These are phyloP conservation scores for Amphicarpaea edgeworthii DNA, from an alignment of 306 rosid genomes.

Conservation along the genomic window DNA sequence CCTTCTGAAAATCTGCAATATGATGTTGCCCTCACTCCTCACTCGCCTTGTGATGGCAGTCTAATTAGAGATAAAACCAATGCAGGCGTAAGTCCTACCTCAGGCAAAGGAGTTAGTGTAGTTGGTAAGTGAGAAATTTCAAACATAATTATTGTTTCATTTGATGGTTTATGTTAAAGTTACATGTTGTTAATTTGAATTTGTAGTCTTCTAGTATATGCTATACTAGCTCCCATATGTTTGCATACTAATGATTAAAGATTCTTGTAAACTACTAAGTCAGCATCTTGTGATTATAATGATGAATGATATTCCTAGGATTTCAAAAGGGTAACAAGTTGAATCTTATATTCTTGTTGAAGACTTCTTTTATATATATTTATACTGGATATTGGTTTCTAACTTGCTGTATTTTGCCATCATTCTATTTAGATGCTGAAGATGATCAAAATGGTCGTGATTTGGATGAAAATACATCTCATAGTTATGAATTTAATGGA, in stretches of 20 bases:
- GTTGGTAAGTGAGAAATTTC: slow-evolving; percentile 48
- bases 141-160: background rate
- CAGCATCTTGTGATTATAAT: background rate
- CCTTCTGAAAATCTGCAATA: slow-evolving; percentile 35
- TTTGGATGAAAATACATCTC: slow-evolving; percentile 52
- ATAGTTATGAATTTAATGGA: slow-evolving; percentile 58
- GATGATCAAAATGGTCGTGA: slow-evolving; percentile 48
- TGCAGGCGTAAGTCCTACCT: slow-evolving; percentile 28
- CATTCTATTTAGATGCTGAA: slow-evolving; percentile 50
- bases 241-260: background rate
- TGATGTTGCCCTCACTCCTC: slow-evolving; percentile 37
- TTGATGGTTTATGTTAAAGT: slow-evolving; percentile 23
- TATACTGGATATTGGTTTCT: slow-evolving; percentile 34
- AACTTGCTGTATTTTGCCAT: slow-evolving; percentile 39
- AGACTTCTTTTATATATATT: slow-evolving; percentile 6
- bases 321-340: background rate
- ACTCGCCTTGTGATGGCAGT: slow-evolving; percentile 37
- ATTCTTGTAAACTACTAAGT: background rate
- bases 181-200: slow-evolving; percentile 12
- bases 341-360: slow-evolving; percentile 35
- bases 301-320: background rate
- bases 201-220: slow-evolving; percentile 6
- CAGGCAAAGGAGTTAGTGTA: slow-evolving; percentile 40
- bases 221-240: background rate
- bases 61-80: slow-evolving; percentile 29